A percentile compares a stretch with the other conserved stretches of the same genome.
phyloP scores from a whole-genome alignment of 179 eudicot genomes.

The Heliamphora pulchella region DNA sequence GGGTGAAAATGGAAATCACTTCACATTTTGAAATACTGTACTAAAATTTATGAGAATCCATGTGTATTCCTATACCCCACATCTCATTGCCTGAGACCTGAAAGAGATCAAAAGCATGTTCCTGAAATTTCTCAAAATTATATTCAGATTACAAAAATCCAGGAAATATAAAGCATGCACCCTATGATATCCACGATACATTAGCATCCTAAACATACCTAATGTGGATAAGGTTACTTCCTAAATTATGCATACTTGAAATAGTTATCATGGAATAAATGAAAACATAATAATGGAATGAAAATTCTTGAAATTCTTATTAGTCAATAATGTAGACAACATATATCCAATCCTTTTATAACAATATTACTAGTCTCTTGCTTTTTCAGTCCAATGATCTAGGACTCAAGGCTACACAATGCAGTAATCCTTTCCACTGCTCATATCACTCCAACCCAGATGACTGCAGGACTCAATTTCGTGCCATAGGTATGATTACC shows the following conservation, averaged over 20 bases:
- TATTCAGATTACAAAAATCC: neutral
- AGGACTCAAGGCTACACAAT: neutral
- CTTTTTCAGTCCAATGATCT: neutral
- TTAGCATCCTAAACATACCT: neutral
- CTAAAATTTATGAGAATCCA: neutral
- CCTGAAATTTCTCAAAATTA: too few relatives aligned
- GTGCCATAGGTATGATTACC: too few relatives aligned
- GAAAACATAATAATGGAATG: neutral
- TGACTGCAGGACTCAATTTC: neutral
- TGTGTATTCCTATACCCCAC: too few relatives aligned
- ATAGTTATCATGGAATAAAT: neutral
- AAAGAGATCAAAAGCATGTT: too few relatives aligned
- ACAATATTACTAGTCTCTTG: neutral
- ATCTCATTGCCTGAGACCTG: too few relatives aligned
- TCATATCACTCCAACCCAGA: too few relatives aligned
- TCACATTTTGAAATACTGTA: neutral
- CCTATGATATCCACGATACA: neutral
- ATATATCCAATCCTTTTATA: neutral
- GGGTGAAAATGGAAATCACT: too few relatives aligned
- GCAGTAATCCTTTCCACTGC: too few relatives aligned
- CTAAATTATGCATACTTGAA: neutral
- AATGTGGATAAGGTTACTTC: neutral
- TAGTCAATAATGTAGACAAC: neutral
- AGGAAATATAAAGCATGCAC: neutral
- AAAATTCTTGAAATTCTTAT: neutral